These are phyloP conservation scores for Globisporangium lucens DNA, from an alignment of 352 stramenopile species.

Conservation along the genomic window DNA sequence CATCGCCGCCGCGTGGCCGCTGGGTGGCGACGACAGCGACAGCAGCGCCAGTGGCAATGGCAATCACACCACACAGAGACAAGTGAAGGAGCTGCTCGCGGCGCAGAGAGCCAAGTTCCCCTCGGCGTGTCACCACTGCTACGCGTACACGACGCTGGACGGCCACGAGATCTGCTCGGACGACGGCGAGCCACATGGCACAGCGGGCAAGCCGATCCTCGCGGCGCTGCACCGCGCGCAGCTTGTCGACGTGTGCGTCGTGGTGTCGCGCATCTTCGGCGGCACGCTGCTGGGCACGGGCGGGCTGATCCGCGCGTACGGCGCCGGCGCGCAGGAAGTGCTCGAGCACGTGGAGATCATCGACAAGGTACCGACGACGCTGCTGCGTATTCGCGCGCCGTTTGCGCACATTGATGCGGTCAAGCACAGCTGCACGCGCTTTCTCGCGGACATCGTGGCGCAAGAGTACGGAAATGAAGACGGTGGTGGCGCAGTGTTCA, in stretches of 20 bases:
- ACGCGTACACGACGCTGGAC: conserved; percentile 53
- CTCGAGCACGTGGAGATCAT: conserved; percentile 53
- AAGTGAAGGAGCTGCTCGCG: conserved; percentile 49
- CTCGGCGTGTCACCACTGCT: conserved; percentile 71
- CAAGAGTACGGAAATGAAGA: conserved; percentile 27
- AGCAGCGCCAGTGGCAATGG: not conserved
- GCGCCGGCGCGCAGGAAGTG: conserved; percentile 48
- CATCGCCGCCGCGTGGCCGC: conserved; percentile 61
- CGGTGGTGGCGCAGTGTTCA: conserved; percentile 33
- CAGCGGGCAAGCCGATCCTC: conserved; percentile 65
- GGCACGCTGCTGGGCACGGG: conserved; percentile 70
- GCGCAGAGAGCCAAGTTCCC: conserved; percentile 44
- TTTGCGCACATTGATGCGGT: conserved; percentile 44
- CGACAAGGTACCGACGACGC: conserved; percentile 41
- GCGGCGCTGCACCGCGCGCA: conserved; percentile 49
- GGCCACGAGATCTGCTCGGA: conserved; percentile 62
- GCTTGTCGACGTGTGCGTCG: conserved; percentile 67
- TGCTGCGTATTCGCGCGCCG: conserved; percentile 27
- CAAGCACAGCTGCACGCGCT: conserved; percentile 45
- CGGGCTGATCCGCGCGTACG: conserved; percentile 72
- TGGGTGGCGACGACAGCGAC: conserved; percentile 14
- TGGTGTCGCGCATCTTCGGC: conserved; percentile 75
- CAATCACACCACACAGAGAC: conserved; percentile 25
- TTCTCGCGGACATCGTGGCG: conserved; percentile 36
- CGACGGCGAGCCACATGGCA: conserved; percentile 74